These are phyloP conservation scores for Ophiostoma sp. DNA, from an alignment of 2,329 filamentous ascomycete species.

Conservation along the genomic window DNA sequence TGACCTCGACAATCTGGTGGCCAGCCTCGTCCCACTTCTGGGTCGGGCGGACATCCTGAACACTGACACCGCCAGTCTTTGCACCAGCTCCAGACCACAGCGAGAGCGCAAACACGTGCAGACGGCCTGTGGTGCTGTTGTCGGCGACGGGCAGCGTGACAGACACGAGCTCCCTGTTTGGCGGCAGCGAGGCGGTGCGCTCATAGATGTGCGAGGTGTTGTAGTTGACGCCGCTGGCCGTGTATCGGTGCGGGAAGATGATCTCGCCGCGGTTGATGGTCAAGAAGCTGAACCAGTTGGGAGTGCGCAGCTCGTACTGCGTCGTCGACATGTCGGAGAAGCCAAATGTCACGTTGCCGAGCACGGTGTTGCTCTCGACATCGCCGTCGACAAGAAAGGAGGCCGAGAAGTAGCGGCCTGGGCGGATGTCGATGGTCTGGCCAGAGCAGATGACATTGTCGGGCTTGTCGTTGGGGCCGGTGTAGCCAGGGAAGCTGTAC, in stretches of 20 bases:
- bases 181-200: slow-evolving; percentile 36
- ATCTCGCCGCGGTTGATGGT: slow-evolving; percentile 41
- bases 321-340: slow-evolving; percentile 19
- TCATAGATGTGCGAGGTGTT: slow-evolving; percentile 45
- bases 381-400: slow-evolving; percentile 30
- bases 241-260: slow-evolving; percentile 41
- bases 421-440: slow-evolving; percentile 30
- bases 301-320: slow-evolving; percentile 36
- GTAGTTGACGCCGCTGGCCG: slow-evolving; percentile 38
- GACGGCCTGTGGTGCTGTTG: slow-evolving; percentile 27
- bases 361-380: slow-evolving; percentile 38
- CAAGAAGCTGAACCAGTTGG: slow-evolving; percentile 19
- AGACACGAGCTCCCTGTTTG: slow-evolving; percentile 32
- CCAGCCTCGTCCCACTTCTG: slow-evolving; percentile 37
- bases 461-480: slow-evolving; percentile 25
- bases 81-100: slow-evolving; percentile 29
- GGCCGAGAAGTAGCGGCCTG: slow-evolving; percentile 23
- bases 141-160: slow-evolving; percentile 37
- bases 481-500: slow-evolving; percentile 42
- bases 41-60: slow-evolving; percentile 41
- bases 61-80: slow-evolving; percentile 26
- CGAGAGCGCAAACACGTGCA: slow-evolving; percentile 43
- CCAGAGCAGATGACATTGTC: slow-evolving; percentile 44
- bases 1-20: slow-evolving; percentile 40
- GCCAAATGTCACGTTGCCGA: slow-evolving; percentile 39